phyloP scores from a whole-genome alignment of 208 protist species.

The Sergeia podlipaevii region DNA sequence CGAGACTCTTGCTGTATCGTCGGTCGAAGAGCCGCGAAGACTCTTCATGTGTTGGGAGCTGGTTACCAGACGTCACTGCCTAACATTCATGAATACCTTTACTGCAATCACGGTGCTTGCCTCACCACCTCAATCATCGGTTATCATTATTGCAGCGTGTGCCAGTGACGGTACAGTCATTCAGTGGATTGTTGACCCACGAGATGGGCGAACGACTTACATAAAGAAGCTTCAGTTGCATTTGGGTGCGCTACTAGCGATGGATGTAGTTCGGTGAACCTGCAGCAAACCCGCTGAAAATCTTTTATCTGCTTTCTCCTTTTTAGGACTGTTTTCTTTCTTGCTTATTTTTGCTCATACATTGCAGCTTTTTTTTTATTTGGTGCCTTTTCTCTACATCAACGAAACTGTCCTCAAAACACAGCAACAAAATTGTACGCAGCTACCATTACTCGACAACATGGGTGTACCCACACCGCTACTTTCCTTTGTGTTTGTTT shows the following conservation, averaged over 20 bases:
- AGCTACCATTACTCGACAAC: no score
- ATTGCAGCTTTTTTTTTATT: no score
- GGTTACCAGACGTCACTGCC: constrained; percentile 62
- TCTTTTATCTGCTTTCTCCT: no score
- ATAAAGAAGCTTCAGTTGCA: constrained; percentile 78
- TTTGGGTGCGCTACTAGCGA: constrained; percentile 61
- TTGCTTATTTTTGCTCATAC: background rate
- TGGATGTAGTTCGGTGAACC: constrained; percentile 54
- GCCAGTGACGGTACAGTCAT: constrained; percentile 75
- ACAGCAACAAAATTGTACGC: no score
- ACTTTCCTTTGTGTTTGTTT: constrained; percentile 16
- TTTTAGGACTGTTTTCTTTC: constrained; percentile 9
- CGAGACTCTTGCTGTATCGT: constrained; percentile 63
- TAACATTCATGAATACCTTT: constrained; percentile 85
- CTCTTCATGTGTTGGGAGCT: constrained; percentile 57
- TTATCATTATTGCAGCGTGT: constrained; percentile 70
- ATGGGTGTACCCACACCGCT: no score
- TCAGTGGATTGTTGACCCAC: constrained; percentile 75
- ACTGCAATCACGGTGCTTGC: constrained; percentile 68
- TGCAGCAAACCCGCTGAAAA: no score
- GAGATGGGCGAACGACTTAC: constrained; percentile 34
- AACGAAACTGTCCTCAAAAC: no score
- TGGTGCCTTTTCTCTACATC: no score
- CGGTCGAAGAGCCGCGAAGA: constrained; percentile 32
- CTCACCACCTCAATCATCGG: constrained; percentile 56